Evolutionary conservation across 257 asterid species (phyloP).

Genomic region (Craterostigma plantagineum): DNA sequence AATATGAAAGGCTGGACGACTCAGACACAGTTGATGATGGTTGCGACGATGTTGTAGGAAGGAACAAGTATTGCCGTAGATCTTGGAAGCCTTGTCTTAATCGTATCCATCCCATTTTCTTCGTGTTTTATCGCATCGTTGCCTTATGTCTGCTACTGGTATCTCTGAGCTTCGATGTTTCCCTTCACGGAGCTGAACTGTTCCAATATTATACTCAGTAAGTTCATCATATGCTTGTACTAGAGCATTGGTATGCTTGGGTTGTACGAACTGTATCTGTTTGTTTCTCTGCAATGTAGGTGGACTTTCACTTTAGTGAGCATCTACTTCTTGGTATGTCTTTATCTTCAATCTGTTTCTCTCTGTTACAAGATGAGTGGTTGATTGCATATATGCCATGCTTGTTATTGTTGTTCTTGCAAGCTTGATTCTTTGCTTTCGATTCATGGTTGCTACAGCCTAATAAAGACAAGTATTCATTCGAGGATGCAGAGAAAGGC

Average conservation of each 20-base stretch:
- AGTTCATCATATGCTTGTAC: constrained; percentile 20
- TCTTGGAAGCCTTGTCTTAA: constrained; percentile 79
- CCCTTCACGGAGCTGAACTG: constrained; percentile 40
- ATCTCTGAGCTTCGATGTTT: constrained; percentile 39
- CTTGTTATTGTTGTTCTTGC: no score
- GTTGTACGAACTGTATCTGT: constrained; percentile 5
- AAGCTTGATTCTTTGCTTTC: constrained; percentile 67
- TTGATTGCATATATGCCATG: no score
- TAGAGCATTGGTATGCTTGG: background rate
- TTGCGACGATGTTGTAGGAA: background rate
- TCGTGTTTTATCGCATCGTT: constrained; percentile 41
- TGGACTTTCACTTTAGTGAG: constrained; percentile 79
- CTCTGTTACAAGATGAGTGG: no score
- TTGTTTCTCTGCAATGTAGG: constrained; percentile 22
- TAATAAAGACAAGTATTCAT: constrained; percentile 10
- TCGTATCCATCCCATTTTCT: constrained; percentile 29
- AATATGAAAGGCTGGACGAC: constrained; percentile 23
- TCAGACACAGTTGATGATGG: no score
- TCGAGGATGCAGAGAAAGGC: constrained; percentile 48
- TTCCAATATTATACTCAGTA: constrained; percentile 84
- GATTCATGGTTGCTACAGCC: constrained; percentile 40
- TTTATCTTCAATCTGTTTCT: no score
- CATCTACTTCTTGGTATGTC: constrained; percentile 71
- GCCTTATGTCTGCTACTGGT: constrained; percentile 49
- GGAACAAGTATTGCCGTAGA: constrained; percentile 9